Evolutionary conservation across 2,329 filamentous ascomycete genomes (phyloP), one percentile per base, ranked within the genome.

Genomic region (Ceratocystiopsis brevicomis): DNA sequence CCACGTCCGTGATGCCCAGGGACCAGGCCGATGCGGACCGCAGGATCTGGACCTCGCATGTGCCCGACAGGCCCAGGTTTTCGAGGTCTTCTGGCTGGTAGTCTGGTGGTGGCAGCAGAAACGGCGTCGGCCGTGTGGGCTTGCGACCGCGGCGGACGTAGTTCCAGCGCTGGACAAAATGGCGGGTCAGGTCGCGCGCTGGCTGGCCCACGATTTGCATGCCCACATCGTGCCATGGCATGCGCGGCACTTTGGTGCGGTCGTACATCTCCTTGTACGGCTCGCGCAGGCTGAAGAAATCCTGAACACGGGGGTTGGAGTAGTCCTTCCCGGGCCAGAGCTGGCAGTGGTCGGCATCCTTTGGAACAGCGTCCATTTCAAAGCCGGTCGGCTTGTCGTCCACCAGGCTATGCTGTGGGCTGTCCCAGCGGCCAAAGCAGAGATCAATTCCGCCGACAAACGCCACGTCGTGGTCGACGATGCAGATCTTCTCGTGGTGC

Each of bases 261-360:
- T 96, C 85, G 55, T 96, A 98, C 90, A 96, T 96, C 60, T 98
- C 90, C 55, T 94, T 90, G 54, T 96, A 96, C 2, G 90, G 90
- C 58, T 92, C 85, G 56, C 90, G 81, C 21, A 98, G 72, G 45
- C 78, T 76, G 64, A 85, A 95, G 57, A 98, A 98, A 58, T 98
- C 90, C 53, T 92, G 83, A 3, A 95, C 84, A 52, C 90, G 73
- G 16, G 90, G 88, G 54, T 98, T 98, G 0, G 87, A 95, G 60
- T 98, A 98, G 59, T 98, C 90, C 59, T 98, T 98, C 41, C 90
- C 90, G 0, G 90, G 88, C 75, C 90, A 98, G 17, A 95, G 69
- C 59, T 96, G 90, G 54, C 86, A 94, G 57, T 95, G 83, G 55
- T 96, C 86, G 1, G 86, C 79, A 60, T 96, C 88, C 56, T 85